A percentile compares a stretch with the other conserved stretches of the same genome.
These are phyloP conservation scores for Musa beccarii DNA, from an alignment of 176 grass and related monocot genomes.

Conservation along the genomic window DNA sequence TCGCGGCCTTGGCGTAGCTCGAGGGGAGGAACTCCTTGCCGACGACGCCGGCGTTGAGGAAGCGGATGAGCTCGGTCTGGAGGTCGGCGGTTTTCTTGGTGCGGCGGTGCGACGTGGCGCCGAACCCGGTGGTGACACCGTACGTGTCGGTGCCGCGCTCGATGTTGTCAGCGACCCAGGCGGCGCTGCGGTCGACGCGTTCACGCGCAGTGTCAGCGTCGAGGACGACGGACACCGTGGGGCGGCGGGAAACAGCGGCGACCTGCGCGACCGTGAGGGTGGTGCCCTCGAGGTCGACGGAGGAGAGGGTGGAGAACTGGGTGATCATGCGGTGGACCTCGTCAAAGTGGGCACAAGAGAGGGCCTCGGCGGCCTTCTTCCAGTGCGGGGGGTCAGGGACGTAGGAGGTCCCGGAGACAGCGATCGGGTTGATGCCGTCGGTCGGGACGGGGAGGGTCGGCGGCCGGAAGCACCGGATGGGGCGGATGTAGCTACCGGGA, in stretches of 20 bases:
- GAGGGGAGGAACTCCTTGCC: neutral
- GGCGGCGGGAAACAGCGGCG: constrained; percentile 11
- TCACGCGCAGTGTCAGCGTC: neutral
- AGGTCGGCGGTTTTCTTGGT: constrained; percentile 1
- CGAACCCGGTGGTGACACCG: neutral
- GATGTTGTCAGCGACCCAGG: constrained; percentile 4
- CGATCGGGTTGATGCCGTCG: constrained; percentile 11
- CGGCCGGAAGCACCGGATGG: neutral
- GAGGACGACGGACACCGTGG: neutral
- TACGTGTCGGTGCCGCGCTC: constrained; percentile 5
- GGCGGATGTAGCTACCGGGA: neutral
- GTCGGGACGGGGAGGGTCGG: constrained; percentile 3
- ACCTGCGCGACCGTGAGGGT: constrained; percentile 9
- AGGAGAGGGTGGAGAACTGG: constrained; percentile 7
- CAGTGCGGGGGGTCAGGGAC: constrained; percentile 8
- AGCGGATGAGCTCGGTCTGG: constrained; percentile 13
- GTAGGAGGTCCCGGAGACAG: constrained; percentile 8
- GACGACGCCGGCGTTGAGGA: constrained; percentile 4
- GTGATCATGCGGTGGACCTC: constrained; percentile 17
- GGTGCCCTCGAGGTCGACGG: constrained; percentile 14
- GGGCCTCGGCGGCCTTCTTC: constrained; percentile 4
- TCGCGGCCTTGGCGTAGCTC: constrained; percentile 17
- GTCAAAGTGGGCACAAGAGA: constrained; percentile 11
- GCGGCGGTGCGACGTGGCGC: constrained; percentile 8
- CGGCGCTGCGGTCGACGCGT: constrained; percentile 1